A percentile compares a stretch with the other conserved stretches of the same genome.
Evolutionary conservation across 2,329 filamentous ascomycete genomes (phyloP).

Genomic region (Xylaria digitata): DNA sequence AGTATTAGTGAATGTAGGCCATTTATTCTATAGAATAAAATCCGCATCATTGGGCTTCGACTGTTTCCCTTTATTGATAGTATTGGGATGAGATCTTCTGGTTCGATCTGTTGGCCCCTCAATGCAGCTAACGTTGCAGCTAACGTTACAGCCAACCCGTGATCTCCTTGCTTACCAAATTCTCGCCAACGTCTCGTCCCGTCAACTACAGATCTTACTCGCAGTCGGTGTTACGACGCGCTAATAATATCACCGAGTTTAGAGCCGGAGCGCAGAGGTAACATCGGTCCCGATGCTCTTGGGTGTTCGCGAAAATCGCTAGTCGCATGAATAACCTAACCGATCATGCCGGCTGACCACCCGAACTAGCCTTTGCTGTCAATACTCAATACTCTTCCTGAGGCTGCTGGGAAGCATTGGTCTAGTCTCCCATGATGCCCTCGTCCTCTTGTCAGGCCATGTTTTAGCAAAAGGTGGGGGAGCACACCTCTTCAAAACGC

Average conservation of each 20-base stretch:
- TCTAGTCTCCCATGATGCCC: slow-evolving; percentile 11
- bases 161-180: slow-evolving; percentile 31
- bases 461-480: slow-evolving; percentile 13
- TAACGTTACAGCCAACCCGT: slow-evolving; percentile 29
- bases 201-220: slow-evolving; percentile 22
- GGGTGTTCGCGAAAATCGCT: not conserved
- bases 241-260: slow-evolving; percentile 34
- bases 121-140: slow-evolving; percentile 28
- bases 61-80: not conserved
- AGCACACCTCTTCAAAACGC: slow-evolving; percentile 13
- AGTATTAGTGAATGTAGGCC: slow-evolving; percentile 4
- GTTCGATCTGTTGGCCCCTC: slow-evolving; percentile 4
- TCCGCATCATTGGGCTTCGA: not conserved
- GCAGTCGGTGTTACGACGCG: slow-evolving; percentile 19
- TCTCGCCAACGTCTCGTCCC: slow-evolving; percentile 32
- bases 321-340: slow-evolving; percentile 19
- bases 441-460: slow-evolving; percentile 13
- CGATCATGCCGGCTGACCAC: slow-evolving; percentile 31
- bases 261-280: slow-evolving; percentile 18
- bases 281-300: slow-evolving; percentile 16
- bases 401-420: slow-evolving; percentile 11
- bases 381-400: not conserved
- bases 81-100: not conserved
- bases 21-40: not conserved
- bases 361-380: slow-evolving; percentile 12